Percentiles rank a stretch among this genome's conserved stretches.
phyloP scores from a whole-genome alignment of 1,284 basidiomycete genomes.

The Amylostereum chailletii region DNA sequence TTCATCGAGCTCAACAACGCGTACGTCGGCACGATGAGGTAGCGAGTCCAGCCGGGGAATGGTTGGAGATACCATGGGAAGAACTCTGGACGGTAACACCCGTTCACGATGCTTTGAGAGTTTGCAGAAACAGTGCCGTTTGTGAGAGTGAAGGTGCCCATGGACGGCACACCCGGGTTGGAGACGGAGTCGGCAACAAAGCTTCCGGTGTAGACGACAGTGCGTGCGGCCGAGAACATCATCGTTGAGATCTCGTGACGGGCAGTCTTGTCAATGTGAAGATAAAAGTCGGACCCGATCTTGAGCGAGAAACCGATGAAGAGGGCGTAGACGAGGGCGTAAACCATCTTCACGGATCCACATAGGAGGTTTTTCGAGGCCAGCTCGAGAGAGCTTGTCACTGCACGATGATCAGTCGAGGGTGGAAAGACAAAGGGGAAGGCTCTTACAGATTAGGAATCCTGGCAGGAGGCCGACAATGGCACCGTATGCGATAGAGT shows the following conservation, averaged over 20 bases:
- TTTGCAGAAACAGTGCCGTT: constrained; percentile 37
- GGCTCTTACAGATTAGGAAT: constrained; percentile 66
- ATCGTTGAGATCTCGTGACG: constrained; percentile 47
- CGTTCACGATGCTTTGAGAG: constrained; percentile 39
- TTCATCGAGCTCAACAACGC: constrained; percentile 65
- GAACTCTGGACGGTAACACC: constrained; percentile 57
- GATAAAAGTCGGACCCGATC: constrained; percentile 80
- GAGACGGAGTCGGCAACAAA: constrained; percentile 46
- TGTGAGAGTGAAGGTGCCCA: constrained; percentile 71
- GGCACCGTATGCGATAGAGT: constrained; percentile 74
- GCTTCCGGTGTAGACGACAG: constrained; percentile 49
- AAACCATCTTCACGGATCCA: constrained; percentile 86
- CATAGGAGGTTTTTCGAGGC: constrained; percentile 84
- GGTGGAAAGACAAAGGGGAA: neutral
- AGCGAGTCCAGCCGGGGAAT: constrained; percentile 68
- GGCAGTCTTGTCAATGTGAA: constrained; percentile 62
- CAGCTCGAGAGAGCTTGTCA: constrained; percentile 79
- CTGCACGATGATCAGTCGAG: constrained; percentile 29
- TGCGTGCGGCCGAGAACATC: constrained; percentile 36
- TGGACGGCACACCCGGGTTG: constrained; percentile 28
- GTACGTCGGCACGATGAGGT: constrained; percentile 78
- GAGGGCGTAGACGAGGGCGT: constrained; percentile 80
- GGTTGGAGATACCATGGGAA: constrained; percentile 74
- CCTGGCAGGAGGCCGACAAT: constrained; percentile 79
- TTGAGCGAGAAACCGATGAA: constrained; percentile 84